Evolutionary conservation across 73 alveolate species (phyloP).

Genomic region (Halteria grandinella): DNA sequence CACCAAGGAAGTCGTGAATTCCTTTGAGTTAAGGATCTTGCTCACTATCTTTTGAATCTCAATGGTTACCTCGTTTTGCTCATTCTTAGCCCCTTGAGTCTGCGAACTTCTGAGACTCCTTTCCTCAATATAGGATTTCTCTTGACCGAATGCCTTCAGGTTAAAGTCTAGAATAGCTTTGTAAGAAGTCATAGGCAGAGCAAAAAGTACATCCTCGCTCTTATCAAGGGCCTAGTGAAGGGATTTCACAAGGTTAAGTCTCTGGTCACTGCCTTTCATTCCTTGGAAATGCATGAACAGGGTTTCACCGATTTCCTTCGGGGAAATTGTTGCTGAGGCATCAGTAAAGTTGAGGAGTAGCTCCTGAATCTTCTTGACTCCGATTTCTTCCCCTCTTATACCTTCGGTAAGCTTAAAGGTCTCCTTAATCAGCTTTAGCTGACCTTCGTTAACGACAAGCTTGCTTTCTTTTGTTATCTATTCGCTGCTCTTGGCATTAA

Average conservation of each 20-base stretch:
- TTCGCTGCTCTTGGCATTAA: too few relatives aligned
- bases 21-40: constrained; percentile 62
- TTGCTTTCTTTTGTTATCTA: constrained; percentile 8
- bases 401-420: not conserved
- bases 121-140: constrained; percentile 48
- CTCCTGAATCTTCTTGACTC: constrained; percentile 20
- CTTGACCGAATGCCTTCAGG: constrained; percentile 49
- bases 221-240: constrained; percentile 35
- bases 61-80: constrained; percentile 29
- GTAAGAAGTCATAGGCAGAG: constrained; percentile 36
- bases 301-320: constrained; percentile 24
- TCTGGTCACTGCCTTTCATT: constrained; percentile 12
- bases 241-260: constrained; percentile 16
- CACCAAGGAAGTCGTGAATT: constrained; percentile 55
- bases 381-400: constrained; percentile 29
- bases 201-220: constrained; percentile 61
- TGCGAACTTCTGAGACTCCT: not conserved
- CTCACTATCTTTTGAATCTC: constrained; percentile 53
- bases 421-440: not conserved
- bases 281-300: constrained; percentile 20
- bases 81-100: not conserved
- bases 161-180: constrained; percentile 40
- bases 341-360: constrained; percentile 32
- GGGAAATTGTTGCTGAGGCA: too few relatives aligned
- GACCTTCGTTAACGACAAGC: constrained; percentile 16